These are phyloP conservation scores for Phytophthora sansomeana DNA, from an alignment of 352 stramenopile genomes.

Conservation along the genomic window DNA sequence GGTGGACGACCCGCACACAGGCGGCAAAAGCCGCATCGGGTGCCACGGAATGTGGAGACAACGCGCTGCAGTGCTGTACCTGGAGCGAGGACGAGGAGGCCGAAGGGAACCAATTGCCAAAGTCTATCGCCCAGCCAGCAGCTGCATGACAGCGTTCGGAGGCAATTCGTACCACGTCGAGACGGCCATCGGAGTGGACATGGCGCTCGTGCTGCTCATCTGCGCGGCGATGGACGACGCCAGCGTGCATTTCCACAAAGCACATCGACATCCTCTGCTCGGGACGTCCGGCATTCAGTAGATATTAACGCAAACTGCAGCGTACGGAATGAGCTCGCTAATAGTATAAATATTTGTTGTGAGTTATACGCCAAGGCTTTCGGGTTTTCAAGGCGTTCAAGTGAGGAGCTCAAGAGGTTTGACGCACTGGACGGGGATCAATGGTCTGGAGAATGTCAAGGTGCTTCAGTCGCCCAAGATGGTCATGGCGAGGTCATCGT, in stretches of 20 bases:
- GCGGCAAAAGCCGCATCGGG: constrained; percentile 38
- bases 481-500: constrained; percentile 45
- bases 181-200: constrained; percentile 45
- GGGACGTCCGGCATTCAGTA: background rate
- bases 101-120: constrained; percentile 45
- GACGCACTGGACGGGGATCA: constrained; percentile 17
- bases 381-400: constrained; percentile 9
- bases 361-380: constrained; percentile 1
- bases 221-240: constrained; percentile 52
- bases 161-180: constrained; percentile 44
- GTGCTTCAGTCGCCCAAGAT: constrained; percentile 37
- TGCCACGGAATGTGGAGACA: constrained; percentile 47
- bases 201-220: constrained; percentile 41
- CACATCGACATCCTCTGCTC: constrained; percentile 19
- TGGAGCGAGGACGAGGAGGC: constrained; percentile 35
- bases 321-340: background rate
- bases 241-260: constrained; percentile 36
- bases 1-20: constrained; percentile 42
- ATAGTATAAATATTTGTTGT: constrained; percentile 29
- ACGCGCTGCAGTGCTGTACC: constrained; percentile 42
- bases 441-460: background rate
- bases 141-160: constrained; percentile 28
- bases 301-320: background rate
- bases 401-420: background rate
- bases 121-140: constrained; percentile 39